Percentiles rank a stretch among this genome's conserved stretches.
Evolutionary conservation across 805 yeast genomes (phyloP).

Genomic region (Lipomyces mesembrius): DNA sequence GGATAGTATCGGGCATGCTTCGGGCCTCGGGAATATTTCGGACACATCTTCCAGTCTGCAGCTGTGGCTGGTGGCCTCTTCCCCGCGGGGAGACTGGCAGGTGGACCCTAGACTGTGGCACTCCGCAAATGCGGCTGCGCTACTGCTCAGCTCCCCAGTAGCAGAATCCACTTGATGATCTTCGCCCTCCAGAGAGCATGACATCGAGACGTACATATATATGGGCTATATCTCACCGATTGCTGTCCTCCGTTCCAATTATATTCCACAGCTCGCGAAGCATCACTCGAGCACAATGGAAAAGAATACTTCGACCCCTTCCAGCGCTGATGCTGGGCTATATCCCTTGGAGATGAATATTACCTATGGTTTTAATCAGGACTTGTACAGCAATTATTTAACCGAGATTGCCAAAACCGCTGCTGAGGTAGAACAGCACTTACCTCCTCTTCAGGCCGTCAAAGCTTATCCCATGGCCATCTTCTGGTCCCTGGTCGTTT

Average conservation of each 20-base stretch:
- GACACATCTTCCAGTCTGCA: too few relatives aligned
- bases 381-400: conserved; percentile 4
- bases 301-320: neutral
- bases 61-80: too few relatives aligned
- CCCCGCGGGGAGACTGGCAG: too few relatives aligned
- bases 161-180: too few relatives aligned
- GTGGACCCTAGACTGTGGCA: too few relatives aligned
- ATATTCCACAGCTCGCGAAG: neutral
- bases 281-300: neutral
- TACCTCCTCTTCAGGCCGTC: neutral
- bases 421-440: conserved; percentile 6
- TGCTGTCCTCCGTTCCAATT: too few relatives aligned
- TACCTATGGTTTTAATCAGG: neutral
- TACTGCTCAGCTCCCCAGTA: too few relatives aligned
- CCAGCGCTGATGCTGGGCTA: neutral
- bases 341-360: neutral
- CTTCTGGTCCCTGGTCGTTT: conserved; percentile 54
- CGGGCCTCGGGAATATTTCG: too few relatives aligned
- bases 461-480: conserved; percentile 49
- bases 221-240: neutral
- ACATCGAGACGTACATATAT: too few relatives aligned
- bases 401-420: neutral
- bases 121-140: too few relatives aligned
- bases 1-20: too few relatives aligned
- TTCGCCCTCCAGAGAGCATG: too few relatives aligned